These are phyloP conservation scores for Cornus florida DNA, from an alignment of 148 eudicot species.

Conservation along the genomic window DNA sequence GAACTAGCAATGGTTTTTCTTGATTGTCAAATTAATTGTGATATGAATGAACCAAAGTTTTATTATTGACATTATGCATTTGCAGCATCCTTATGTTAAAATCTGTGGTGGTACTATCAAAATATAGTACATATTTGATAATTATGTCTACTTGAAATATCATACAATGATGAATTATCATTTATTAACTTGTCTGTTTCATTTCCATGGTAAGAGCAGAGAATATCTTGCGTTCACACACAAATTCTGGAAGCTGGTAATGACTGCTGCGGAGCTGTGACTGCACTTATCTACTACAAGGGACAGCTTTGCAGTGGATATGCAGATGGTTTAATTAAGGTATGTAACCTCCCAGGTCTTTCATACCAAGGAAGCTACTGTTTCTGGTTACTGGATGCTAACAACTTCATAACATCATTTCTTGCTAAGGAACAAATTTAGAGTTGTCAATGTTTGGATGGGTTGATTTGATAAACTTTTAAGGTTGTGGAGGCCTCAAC, in stretches of 20 bases:
- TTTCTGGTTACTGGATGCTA: background rate
- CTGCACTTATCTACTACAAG: conserved; percentile 51
- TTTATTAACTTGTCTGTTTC: background rate
- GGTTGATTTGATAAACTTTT: background rate
- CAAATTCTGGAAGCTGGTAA: conserved; percentile 46
- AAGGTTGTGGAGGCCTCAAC: conserved; percentile 9
- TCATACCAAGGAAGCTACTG: background rate
- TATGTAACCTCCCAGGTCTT: conserved; percentile 3
- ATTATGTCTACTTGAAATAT: conserved; percentile 1
- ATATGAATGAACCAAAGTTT: background rate
- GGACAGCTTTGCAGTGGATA: conserved; percentile 58
- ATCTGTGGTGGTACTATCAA: background rate
- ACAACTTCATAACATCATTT: background rate
- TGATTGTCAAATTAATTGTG: background rate
- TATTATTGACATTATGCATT: background rate
- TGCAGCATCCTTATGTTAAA: background rate
- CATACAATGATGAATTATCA: conserved; percentile 11
- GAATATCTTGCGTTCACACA: conserved; percentile 64
- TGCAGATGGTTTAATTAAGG: conserved; percentile 60
- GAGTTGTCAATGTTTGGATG: background rate
- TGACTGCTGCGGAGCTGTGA: conserved; percentile 49
- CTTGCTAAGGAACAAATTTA: background rate
- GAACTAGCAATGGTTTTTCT: background rate
- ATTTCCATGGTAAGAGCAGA: conserved; percentile 32
- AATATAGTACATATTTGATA: background rate